Percentiles rank a stretch among this genome's conserved stretches.
Conservation (phyloP, 1,139 yeast genomes). For the Kurtzmaniella quercitrusa region DNA sequence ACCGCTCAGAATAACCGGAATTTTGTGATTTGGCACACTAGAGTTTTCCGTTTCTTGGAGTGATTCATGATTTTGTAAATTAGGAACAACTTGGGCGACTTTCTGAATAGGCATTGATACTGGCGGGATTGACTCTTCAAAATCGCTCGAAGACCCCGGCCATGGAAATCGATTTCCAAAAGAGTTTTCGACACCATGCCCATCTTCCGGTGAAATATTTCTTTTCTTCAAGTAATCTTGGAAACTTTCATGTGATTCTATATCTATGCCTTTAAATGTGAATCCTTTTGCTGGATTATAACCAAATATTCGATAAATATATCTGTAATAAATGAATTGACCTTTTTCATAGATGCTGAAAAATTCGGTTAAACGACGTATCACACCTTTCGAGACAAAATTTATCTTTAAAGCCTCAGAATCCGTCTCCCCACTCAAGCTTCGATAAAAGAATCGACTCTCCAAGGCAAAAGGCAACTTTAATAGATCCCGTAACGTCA, state of each 20-base stretch:
- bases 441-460: neutral
- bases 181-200: no score
- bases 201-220: no score
- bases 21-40: no score
- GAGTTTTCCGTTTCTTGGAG: no score
- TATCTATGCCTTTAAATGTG: constrained; percentile 12
- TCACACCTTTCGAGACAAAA: neutral
- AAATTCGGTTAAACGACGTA: neutral
- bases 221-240: constrained; percentile 11
- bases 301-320: constrained; percentile 8
- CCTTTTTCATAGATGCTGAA: constrained; percentile 8
- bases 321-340: constrained; percentile 20
- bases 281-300: constrained; percentile 6
- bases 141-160: no score
- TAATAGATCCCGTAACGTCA: neutral
- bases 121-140: no score
- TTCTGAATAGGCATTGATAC: no score
- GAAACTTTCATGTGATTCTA: constrained; percentile 17
- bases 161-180: no score
- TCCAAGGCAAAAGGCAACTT: neutral
- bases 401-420: no score
- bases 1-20: no score
- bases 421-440: neutral
- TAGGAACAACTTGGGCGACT: no score
- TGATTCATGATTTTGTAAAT: no score